phyloP scores from a whole-genome alignment of 2,329 filamentous ascomycete genomes.

The Mariannaea elegans region DNA sequence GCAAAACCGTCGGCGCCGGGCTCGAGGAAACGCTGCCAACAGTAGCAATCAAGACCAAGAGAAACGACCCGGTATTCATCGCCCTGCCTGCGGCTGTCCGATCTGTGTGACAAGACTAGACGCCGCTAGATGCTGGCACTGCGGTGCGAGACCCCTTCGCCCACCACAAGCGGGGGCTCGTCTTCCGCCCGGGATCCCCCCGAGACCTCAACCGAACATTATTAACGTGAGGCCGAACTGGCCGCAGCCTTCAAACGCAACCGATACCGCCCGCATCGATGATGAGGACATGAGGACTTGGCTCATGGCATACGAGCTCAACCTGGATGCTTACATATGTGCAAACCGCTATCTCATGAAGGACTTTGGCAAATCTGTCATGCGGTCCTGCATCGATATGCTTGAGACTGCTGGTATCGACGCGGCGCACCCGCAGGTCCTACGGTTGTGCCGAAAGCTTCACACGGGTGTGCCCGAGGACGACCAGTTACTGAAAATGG shows the following conservation, averaged over 20 bases:
- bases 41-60: conserved; percentile 31
- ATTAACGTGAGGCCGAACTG: neutral
- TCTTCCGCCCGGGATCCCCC: conserved; percentile 1
- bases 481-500: conserved; percentile 56
- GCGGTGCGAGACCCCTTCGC: conserved; percentile 31
- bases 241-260: neutral
- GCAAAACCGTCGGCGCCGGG: conserved; percentile 28
- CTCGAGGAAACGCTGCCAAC: conserved; percentile 15
- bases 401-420: conserved; percentile 54
- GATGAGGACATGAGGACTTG: conserved; percentile 57
- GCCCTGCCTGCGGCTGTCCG: conserved; percentile 54
- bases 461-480: conserved; percentile 53
- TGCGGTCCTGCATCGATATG: conserved; percentile 55
- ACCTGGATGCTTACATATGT: conserved; percentile 59
- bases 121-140: conserved; percentile 35
- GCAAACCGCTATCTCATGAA: conserved; percentile 58
- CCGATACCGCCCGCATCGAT: conserved; percentile 44
- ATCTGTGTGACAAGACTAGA: conserved; percentile 44
- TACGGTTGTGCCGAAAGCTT: conserved; percentile 54
- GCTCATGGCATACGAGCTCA: conserved; percentile 57
- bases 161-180: conserved; percentile 1
- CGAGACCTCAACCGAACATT: neutral
- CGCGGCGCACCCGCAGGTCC: conserved; percentile 53
- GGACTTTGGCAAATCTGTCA: conserved; percentile 54
- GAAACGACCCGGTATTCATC: conserved; percentile 56